Evolutionary conservation across 169 alveolate genomes (phyloP).

Genomic region (Neospora caninum): DNA sequence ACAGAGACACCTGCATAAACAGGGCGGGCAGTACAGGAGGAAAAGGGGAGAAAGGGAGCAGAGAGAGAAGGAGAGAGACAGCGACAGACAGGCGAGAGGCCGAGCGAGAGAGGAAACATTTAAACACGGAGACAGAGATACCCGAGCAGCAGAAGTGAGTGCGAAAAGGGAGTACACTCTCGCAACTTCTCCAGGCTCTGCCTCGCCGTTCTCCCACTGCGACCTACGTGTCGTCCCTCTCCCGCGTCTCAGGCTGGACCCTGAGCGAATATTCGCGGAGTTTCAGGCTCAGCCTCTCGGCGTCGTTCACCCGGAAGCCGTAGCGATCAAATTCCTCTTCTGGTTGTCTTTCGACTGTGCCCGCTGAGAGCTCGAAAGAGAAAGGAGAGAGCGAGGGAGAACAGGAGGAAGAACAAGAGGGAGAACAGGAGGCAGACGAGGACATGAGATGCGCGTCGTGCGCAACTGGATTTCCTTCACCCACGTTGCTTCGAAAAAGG

Average conservation of each 20-base stretch:
- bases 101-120: not conserved
- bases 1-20: not conserved
- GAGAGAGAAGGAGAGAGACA: not conserved
- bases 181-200: not conserved
- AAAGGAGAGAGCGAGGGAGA: slow-evolving; percentile 1
- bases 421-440: not conserved
- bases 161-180: not conserved
- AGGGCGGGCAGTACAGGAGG: not conserved
- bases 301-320: not conserved
- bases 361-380: not conserved
- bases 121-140: not conserved
- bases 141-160: not conserved
- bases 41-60: not conserved
- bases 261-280: slow-evolving; percentile 19
- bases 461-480: too few species aligned
- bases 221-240: not conserved
- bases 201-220: not conserved
- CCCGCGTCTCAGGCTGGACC: not conserved
- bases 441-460: not conserved
- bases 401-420: not conserved
- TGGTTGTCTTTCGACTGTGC: not conserved
- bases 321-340: slow-evolving; percentile 4
- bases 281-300: not conserved
- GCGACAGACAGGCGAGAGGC: not conserved
- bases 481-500: too few species aligned